These are phyloP conservation scores for Amaranthus cruentus DNA, from an alignment of 148 eudicot species.

Conservation along the genomic window DNA sequence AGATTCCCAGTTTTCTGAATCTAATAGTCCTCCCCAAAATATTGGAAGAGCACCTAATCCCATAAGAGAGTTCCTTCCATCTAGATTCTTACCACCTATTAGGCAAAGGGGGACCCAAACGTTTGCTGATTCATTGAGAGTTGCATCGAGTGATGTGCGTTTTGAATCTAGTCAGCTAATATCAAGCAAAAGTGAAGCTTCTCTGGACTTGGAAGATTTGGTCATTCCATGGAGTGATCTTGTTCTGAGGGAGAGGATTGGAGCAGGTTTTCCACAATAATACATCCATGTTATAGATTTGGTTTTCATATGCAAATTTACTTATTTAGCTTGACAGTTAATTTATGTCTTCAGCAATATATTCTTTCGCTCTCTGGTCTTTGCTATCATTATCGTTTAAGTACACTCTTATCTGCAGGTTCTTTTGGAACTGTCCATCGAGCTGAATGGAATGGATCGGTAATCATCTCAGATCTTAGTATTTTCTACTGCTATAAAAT, in stretches of 20 bases:
- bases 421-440: conserved; percentile 97
- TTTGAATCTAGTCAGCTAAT: conserved; percentile 38
- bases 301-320: background rate
- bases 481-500: background rate
- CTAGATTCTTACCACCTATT: conserved; percentile 35
- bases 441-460: conserved; percentile 94
- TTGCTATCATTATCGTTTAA: conserved; percentile 1
- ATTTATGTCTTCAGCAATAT: background rate
- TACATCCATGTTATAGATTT: background rate
- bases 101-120: conserved; percentile 35
- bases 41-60: conserved; percentile 31
- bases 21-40: conserved; percentile 31
- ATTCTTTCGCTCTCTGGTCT: background rate
- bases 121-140: conserved; percentile 24
- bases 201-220: conserved; percentile 74
- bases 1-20: conserved; percentile 35
- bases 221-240: conserved; percentile 91
- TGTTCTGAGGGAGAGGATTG: conserved; percentile 71
- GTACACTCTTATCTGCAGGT: conserved; percentile 39
- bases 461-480: conserved; percentile 31
- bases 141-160: conserved; percentile 30
- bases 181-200: conserved; percentile 43
- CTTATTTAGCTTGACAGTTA: background rate
- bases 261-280: conserved; percentile 51
- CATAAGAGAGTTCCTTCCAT: conserved; percentile 31